Conservation (phyloP, 352 stramenopile species). For the Plasmopara viticola region DNA sequence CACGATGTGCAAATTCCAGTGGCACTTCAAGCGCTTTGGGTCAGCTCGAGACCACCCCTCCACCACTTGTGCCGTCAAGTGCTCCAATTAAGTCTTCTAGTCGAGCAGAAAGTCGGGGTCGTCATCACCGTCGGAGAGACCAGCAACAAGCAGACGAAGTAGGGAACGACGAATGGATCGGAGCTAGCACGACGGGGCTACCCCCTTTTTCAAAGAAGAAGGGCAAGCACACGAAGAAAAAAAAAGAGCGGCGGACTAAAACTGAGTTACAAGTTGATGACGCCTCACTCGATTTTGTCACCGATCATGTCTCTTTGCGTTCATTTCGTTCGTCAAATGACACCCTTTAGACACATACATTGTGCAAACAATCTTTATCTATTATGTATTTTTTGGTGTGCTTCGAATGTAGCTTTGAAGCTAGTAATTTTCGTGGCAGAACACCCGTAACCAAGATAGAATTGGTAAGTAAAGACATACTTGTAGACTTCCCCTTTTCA, state of each 20-base stretch:
- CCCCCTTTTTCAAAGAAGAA: conserved; percentile 25
- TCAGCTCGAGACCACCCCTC: conserved; percentile 37
- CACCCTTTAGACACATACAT: too few species aligned
- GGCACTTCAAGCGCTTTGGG: conserved; percentile 23
- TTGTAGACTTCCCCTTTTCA: too few species aligned
- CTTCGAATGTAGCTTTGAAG: too few species aligned
- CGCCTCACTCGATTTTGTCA: conserved; percentile 4
- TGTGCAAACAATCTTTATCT: too few species aligned
- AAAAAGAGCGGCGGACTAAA: conserved; percentile 44
- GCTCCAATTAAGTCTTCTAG: conserved; percentile 18
- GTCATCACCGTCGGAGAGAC: conserved; percentile 24
- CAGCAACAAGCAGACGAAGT: conserved; percentile 22
- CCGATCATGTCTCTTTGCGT: conserved; percentile 7
- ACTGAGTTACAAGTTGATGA: conserved; percentile 3
- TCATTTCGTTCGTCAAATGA: too few species aligned
- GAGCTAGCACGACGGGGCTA: background rate
- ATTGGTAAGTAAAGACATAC: too few species aligned
- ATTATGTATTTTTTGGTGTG: too few species aligned
- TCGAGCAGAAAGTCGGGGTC: conserved; percentile 20
- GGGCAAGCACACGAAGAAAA: conserved; percentile 49
- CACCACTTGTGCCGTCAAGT: background rate
- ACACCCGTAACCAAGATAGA: too few species aligned
- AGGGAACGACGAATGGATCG: conserved; percentile 13
- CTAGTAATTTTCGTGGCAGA: too few species aligned
- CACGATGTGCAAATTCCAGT: conserved; percentile 6